A percentile compares a stretch with the other conserved stretches of the same genome.
Evolutionary conservation across 2,329 filamentous ascomycete species (phyloP).

Genomic region (Fusarium camptoceras): DNA sequence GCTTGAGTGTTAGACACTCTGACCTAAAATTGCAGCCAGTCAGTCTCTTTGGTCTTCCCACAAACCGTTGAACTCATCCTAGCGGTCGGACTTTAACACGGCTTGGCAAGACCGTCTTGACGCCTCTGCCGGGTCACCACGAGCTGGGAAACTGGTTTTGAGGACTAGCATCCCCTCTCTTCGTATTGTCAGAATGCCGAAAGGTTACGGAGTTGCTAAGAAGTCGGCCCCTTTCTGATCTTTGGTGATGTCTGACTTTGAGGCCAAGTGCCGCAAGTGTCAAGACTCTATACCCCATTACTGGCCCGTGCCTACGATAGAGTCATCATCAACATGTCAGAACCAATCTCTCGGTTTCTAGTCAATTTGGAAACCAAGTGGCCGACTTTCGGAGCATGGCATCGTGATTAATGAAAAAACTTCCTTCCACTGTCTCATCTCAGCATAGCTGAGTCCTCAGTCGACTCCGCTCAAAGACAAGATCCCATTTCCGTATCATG

Average conservation of each 20-base stretch:
- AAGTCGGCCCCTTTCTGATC: neutral
- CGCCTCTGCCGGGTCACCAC: slow-evolving; percentile 25
- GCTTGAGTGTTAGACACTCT: neutral
- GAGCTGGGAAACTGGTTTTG: slow-evolving; percentile 31
- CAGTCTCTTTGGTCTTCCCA: slow-evolving; percentile 7
- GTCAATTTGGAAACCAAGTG: slow-evolving; percentile 1
- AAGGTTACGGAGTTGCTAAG: neutral
- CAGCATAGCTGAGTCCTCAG: slow-evolving; percentile 2
- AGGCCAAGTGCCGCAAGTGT: slow-evolving; percentile 11
- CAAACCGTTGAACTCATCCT: slow-evolving; percentile 28
- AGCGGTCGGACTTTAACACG: slow-evolving; percentile 31
- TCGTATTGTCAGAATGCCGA: slow-evolving; percentile 10
- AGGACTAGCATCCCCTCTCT: neutral
- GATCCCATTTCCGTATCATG: slow-evolving; percentile 14
- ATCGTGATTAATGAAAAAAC: neutral
- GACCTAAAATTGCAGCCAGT: slow-evolving; percentile 3
- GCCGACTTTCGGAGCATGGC: neutral
- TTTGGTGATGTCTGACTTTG: slow-evolving; percentile 1
- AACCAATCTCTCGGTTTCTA: slow-evolving; percentile 26
- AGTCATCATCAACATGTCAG: slow-evolving; percentile 18
- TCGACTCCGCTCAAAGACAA: neutral
- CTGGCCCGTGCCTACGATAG: slow-evolving; percentile 23
- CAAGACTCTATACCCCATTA: neutral
- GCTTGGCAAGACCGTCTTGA: slow-evolving; percentile 20
- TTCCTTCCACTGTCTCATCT: neutral